Percentiles rank a stretch among this genome's conserved stretches.
phyloP scores from a whole-genome alignment of 2,329 filamentous ascomycete species.

The Paecilomyces dactylethromorphus region DNA sequence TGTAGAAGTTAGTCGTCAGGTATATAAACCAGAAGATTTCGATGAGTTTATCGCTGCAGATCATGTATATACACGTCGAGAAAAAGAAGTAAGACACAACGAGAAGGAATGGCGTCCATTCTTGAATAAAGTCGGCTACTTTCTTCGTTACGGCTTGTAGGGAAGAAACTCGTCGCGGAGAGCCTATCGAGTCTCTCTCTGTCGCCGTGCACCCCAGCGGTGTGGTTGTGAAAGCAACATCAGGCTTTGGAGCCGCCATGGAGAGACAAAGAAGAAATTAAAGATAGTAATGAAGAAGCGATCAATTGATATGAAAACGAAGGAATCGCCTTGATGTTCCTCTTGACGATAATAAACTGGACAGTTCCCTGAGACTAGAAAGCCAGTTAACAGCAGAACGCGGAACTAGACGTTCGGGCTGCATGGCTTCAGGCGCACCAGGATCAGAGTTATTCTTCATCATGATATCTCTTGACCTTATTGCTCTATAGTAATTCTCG shows the following conservation, averaged over 20 bases:
- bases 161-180: neutral
- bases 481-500: neutral
- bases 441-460: neutral
- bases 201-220: neutral
- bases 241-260: neutral
- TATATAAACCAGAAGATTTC: constrained; percentile 40
- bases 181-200: neutral
- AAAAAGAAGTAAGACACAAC: constrained; percentile 35
- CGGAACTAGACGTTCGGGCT: no score
- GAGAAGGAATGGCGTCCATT: constrained; percentile 36
- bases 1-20: constrained; percentile 38
- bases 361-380: neutral
- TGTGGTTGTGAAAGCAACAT: neutral
- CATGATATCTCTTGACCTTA: neutral
- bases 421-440: neutral
- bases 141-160: neutral
- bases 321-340: neutral
- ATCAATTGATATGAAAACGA: neutral
- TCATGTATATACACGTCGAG: constrained; percentile 35
- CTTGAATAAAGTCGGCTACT: constrained; percentile 19
- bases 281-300: neutral
- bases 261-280: neutral
- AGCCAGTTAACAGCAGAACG: neutral
- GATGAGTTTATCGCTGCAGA: constrained; percentile 27
- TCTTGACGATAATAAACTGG: neutral